phyloP scores from a whole-genome alignment of 371 early-diverging fungal genomes.

The Chytridium lagenaria region DNA sequence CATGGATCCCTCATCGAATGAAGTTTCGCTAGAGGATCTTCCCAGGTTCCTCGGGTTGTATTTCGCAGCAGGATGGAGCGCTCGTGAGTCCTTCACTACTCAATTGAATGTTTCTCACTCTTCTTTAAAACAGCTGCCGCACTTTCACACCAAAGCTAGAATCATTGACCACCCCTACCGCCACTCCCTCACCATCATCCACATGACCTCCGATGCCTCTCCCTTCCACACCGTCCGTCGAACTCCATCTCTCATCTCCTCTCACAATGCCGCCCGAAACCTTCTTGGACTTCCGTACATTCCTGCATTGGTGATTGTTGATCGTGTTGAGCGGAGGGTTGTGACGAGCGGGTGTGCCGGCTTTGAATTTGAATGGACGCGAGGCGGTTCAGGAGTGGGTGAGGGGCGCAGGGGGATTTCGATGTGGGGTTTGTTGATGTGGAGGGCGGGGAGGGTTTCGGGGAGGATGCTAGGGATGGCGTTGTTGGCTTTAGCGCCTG shows the following conservation, averaged over 20 bases:
- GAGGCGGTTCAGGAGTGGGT: neutral
- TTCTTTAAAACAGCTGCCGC: neutral
- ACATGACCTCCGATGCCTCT: neutral
- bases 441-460: neutral
- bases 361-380: neutral
- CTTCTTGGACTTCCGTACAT: neutral
- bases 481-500: neutral
- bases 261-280: neutral
- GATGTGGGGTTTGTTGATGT: neutral
- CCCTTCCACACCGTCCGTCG: neutral
- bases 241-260: neutral
- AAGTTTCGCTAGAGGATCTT: neutral
- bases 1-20: neutral
- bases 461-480: neutral
- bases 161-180: neutral
- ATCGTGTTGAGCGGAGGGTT: neutral
- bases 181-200: neutral
- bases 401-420: neutral
- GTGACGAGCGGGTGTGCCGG: neutral
- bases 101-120: neutral
- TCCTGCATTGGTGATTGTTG: neutral
- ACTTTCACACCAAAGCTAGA: neutral
- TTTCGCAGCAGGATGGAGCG: constrained; percentile 1
- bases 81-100: neutral
- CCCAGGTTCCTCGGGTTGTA: neutral